Base-by-base conservation (phyloP, 148 eudicot species). In the Drosera capensis region DNA sequence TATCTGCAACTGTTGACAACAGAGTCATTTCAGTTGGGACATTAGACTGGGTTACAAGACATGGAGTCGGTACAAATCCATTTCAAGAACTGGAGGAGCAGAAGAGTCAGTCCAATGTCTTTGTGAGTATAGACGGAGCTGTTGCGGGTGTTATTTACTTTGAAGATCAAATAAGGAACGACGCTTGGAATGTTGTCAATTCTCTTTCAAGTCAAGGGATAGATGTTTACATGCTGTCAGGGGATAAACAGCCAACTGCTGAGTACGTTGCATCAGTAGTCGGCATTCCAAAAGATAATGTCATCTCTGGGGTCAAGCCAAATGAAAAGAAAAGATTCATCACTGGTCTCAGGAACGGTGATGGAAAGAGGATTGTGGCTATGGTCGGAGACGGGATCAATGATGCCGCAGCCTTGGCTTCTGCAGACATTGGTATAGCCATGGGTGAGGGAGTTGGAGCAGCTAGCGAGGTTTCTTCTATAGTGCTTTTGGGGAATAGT, bases 341-440 rank as follows among this genome's bases (percentile, higher is more conserved):
- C 15, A 51, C 71, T 57, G 55, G 65, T 60, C 99, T 85, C 58
- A 85, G 78, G 59, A 68, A 59, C n/a, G n/a, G n/a, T n/a, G n/a
- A n/a, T 58, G 82, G 71, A 39, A 61, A 71, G n/a, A 76, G 74
- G 23, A 68, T 81, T 46, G 99, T 92, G 24, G 94, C 94, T 34
- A 92, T 92, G 99, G 94, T 92, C 49, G 99, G 99, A 49, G 99
- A 92, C 45, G 99, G 99, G 52, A 79, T 92, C 34, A 92, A 92
- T 57, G 99, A 92, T 68, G 82, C 99, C 54, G 99, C 99, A 19
- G 99, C 99, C 40, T 52, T 92, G 40, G 99, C 99, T 44, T 62
- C 71, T 54, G 63, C 99, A n/a, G 86, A 92, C 49, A 86, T 92
- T 7, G 99, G 99, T 48, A 61, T 85, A 64, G 95, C 99, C 25